These are phyloP conservation scores for Hsuehochloa calcarea DNA, from an alignment of 176 grass and related monocot species.

Conservation along the genomic window DNA sequence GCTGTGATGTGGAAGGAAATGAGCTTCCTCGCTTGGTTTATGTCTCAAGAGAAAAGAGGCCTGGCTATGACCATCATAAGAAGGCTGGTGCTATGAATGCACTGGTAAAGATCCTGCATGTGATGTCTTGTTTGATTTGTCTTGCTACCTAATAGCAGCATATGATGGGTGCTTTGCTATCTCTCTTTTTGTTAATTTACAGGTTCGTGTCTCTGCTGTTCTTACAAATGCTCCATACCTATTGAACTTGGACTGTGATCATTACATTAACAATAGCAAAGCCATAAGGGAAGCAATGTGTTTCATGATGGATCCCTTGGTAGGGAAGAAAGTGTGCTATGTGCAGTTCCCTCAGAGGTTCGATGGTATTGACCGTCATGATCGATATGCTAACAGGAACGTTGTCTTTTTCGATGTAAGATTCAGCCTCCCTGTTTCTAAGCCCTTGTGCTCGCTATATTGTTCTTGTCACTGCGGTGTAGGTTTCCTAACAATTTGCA, in stretches of 20 bases:
- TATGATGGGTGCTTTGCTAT: slow-evolving; percentile 5
- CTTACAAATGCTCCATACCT: slow-evolving; percentile 80
- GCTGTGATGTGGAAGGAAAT: slow-evolving; percentile 79
- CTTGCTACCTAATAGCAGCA: not conserved
- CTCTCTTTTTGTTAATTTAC: slow-evolving; percentile 26
- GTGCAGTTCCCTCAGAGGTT: slow-evolving; percentile 96
- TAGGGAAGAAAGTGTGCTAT: slow-evolving; percentile 86
- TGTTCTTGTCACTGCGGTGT: not conserved
- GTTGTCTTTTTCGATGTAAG: slow-evolving; percentile 96
- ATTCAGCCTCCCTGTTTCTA: slow-evolving; percentile 6
- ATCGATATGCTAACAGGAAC: slow-evolving; percentile 93
- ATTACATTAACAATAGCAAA: slow-evolving; percentile 92
- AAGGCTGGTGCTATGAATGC: slow-evolving; percentile 98
- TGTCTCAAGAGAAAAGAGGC: slow-evolving; percentile 93
- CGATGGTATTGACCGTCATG: slow-evolving; percentile 82
- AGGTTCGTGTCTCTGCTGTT: slow-evolving; percentile 89
- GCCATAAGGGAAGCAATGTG: slow-evolving; percentile 90
- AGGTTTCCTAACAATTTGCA: slow-evolving; percentile 26
- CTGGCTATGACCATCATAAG: slow-evolving; percentile 89
- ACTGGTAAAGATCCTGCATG: slow-evolving; percentile 50
- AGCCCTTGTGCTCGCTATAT: not conserved
- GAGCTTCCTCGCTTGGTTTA: slow-evolving; percentile 88
- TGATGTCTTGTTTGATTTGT: slow-evolving; percentile 19
- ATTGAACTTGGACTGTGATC: slow-evolving; percentile 95
- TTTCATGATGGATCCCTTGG: slow-evolving; percentile 96